phyloP scores from a whole-genome alignment of 441 rosid species.

The Rhodomyrtus psidioides region DNA sequence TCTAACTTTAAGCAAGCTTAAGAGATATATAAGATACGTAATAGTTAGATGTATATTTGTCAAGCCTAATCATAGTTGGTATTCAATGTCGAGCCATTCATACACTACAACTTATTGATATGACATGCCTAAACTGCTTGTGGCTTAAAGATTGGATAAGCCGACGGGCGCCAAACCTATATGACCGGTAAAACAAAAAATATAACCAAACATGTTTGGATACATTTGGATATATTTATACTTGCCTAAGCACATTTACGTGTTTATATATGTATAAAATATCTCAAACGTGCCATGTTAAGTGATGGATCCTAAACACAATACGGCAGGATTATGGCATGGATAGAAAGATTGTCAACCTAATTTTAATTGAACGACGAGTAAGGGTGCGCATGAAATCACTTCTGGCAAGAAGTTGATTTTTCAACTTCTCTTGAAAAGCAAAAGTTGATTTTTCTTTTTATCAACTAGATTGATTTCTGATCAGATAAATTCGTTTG shows the following conservation, averaged over 20 bases:
- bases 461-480: no score
- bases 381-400: no score
- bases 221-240: background rate
- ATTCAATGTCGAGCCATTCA: background rate
- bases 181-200: background rate
- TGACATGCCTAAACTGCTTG: background rate
- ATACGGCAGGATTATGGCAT: background rate
- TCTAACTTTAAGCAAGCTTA: background rate
- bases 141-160: background rate
- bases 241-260: background rate
- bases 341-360: background rate
- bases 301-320: background rate
- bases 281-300: background rate
- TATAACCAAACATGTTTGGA: background rate
- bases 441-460: no score
- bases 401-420: no score
- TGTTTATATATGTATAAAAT: background rate
- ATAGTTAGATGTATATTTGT: background rate
- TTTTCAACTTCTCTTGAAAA: no score
- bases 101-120: background rate
- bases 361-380: background rate
- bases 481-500: no score
- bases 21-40: background rate
- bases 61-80: background rate
- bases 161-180: background rate